Base-by-base conservation (phyloP, 2,329 filamentous ascomycete genomes). In the Myriangium duriaei region DNA sequence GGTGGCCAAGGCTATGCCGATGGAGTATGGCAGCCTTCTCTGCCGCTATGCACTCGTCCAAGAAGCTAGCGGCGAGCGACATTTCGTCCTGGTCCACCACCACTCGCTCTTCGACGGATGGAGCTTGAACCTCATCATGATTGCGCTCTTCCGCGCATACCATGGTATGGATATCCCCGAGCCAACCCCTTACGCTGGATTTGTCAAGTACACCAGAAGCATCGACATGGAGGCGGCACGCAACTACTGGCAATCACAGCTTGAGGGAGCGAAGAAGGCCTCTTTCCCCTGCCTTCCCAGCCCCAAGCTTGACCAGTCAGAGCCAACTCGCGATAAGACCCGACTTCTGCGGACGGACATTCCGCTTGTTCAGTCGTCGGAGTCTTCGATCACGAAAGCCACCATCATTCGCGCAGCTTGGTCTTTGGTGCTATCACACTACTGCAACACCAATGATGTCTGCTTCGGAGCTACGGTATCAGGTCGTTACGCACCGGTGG, bases 91-190 rank as follows among this genome's bases (percentile, higher is more conserved):
- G 11, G 11, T 10, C 4, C 17, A 30, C 9, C 35, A 37, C 31
- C 35, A 37, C 16, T 24, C 35, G 9, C 12, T 37, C 9, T 37
- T 17, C 28, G 35, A 37, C 13, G 35, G 35, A 13, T 37, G 35
- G 35, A 37, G 35, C 17, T 17, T 37, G 2, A 15, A 14, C 4
- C n/a, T 37, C 11, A 12, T 37, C 7, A 3, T 37, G 10, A 21
- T 21, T 7, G 13, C 24, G 10, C 13, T 37, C 11, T 14, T 28
- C 1, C 4, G 30, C 2, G 10, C 30, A n/a, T 37, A 37, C 16
- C 7, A 26, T 7, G 21, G 7, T n/a, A 13, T 37, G 10, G 4
- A 5, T 10, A 30, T 12, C 10, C 16, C 26, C 4, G 4, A 11
- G 6, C 16, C 24, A 16, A 17, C 21, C 21, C n/a, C 26, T 6